Evolutionary conservation across 2,329 filamentous ascomycete species (phyloP).

Genomic region (Aquanectria penicillioides): DNA sequence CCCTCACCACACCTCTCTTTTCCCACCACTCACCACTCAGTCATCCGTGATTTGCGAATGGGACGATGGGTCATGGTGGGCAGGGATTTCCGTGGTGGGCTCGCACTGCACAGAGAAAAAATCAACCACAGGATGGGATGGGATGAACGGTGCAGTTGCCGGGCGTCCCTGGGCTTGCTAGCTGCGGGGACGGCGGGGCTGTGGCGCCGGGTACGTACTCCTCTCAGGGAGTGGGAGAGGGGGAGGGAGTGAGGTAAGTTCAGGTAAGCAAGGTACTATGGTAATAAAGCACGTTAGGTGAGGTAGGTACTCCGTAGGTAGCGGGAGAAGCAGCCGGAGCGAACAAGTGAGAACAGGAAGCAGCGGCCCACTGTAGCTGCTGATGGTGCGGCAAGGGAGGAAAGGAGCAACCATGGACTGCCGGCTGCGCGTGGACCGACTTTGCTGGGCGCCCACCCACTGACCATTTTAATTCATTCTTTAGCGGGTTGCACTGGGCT

Average conservation of each 20-base stretch:
- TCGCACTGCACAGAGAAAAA: constrained; percentile 10
- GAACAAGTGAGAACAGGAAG: constrained; percentile 11
- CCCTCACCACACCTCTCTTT: constrained; percentile 12
- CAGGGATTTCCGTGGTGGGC: constrained; percentile 29
- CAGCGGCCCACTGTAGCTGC: constrained; percentile 17
- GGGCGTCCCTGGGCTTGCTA: constrained; percentile 18
- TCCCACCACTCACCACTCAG: constrained; percentile 22
- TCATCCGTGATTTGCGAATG: constrained; percentile 28
- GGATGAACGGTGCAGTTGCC: constrained; percentile 36
- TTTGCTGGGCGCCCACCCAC: background rate
- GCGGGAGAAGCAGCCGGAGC: background rate
- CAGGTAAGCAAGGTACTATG: background rate
- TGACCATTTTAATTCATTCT: background rate
- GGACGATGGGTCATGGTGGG: constrained; percentile 33
- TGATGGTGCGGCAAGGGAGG: constrained; percentile 39
- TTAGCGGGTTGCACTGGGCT: constrained; percentile 12
- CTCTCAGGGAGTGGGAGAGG: constrained; percentile 7
- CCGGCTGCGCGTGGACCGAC: background rate
- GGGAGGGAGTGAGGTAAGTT: constrained; percentile 6
- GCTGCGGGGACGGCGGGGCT: constrained; percentile 32
- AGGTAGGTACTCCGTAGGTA: constrained; percentile 17
- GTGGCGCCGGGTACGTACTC: constrained; percentile 16
- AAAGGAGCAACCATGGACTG: constrained; percentile 19
- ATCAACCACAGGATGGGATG: constrained; percentile 24
- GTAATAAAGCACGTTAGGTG: too few relatives aligned